Base-by-base conservation (phyloP, 2,329 filamentous ascomycete genomes). In the Fusarium marasasianum region DNA sequence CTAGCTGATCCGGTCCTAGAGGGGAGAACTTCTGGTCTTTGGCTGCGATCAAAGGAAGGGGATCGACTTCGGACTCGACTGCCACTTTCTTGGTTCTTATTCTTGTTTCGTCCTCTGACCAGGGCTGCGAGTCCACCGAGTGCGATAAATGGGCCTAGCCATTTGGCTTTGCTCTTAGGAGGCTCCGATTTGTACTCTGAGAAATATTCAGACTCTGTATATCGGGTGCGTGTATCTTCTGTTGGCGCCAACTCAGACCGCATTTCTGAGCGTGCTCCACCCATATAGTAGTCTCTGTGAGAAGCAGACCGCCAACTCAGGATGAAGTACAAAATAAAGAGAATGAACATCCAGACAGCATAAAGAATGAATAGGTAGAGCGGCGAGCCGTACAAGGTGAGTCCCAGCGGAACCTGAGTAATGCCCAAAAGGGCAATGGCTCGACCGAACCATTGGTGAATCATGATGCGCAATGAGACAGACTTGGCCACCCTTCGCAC, bases 331-430 rank as follows among this genome's bases (percentile, higher is more conserved):
- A 91, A 73, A 5, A 95, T 78, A 22, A 98, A 76, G 40, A 98
- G 84, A 24, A 93, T 87, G 35, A 90, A 89, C 81, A 93, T 92
- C 86, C 92, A 96, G 2, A 98, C 72, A 0, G 95, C 89, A 79
- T 93, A 99, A 8, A 98, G 86, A 59, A 99, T 91, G 81, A 98
- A 99, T 8, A 95, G 87, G 43, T 89, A 90, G 78, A 92, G 91
- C 10, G 96, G 96, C 37, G 95, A 98, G 11, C 96, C 96, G 79
- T 98, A 99, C 3, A 99, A 87, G 1, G 95, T 95, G 53, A 99
- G 86, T 0, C 96, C 96, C 2, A 99, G 87, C 0, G 96, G 93
- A 17, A 99, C 90, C 80, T 99, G 96, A 8, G 92, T 89, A 74
- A 98, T 91, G 1, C 94, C 96, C 8, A 99, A 86, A 24, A 98